A percentile compares a stretch with the other conserved stretches of the same genome.
phyloP scores from a whole-genome alignment of 495 filamentous ascomycete genomes.

The Penicillium flavigenum region DNA sequence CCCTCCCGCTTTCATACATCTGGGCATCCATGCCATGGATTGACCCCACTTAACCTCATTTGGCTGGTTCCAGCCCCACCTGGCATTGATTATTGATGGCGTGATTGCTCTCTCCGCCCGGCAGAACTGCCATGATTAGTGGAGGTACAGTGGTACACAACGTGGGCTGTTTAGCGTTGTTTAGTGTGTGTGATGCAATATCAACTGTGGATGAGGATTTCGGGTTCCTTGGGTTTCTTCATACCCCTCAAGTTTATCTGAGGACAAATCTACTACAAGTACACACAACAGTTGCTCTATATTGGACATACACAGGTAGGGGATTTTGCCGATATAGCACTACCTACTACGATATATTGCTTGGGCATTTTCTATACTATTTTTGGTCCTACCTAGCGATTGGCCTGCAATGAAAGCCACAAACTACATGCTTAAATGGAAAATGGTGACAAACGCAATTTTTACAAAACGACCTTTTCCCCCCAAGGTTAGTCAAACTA shows the following conservation, averaged over 20 bases:
- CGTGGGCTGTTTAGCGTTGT: conserved; percentile 36
- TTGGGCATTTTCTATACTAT: background rate
- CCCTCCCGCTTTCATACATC: conserved; percentile 1
- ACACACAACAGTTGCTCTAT: background rate
- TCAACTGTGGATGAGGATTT: conserved; percentile 1
- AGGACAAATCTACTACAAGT: background rate
- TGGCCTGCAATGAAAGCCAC: background rate
- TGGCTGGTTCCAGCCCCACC: background rate
- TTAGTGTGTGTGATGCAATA: conserved; percentile 29
- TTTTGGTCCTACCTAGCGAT: background rate
- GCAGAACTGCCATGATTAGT: conserved; percentile 35
- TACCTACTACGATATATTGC: background rate
- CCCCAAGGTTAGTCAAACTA: background rate
- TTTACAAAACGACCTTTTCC: background rate
- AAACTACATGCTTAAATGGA: background rate
- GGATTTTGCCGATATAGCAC: background rate
- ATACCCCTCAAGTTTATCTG: background rate
- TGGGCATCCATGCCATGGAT: background rate
- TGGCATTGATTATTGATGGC: conserved; percentile 27
- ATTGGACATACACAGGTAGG: background rate
- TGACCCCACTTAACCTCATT: background rate
- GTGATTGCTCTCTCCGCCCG: conserved; percentile 40
- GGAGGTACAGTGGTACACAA: background rate
- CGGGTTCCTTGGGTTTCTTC: background rate
- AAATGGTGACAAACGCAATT: background rate